phyloP scores from a whole-genome alignment of 116 monocot species.

The Trichopus zeylanicus region DNA sequence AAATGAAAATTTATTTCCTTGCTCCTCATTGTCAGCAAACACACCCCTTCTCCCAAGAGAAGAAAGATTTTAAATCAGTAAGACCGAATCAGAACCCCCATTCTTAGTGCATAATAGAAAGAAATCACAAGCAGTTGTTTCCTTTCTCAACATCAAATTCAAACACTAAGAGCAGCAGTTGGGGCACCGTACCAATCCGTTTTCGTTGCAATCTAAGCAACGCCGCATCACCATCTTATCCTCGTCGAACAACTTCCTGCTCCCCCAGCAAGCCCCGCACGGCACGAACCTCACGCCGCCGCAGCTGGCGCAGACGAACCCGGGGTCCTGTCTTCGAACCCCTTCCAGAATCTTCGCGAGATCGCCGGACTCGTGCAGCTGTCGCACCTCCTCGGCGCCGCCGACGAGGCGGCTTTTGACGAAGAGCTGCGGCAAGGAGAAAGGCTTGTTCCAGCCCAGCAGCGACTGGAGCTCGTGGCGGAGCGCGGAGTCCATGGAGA shows the following conservation, averaged over 20 bases:
- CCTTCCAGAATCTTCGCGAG: constrained; percentile 34
- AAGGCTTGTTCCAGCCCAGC: constrained; percentile 6
- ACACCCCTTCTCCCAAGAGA: too few relatives aligned
- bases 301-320: constrained; percentile 32
- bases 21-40: too few relatives aligned
- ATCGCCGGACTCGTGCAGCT: constrained; percentile 37
- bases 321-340: constrained; percentile 31
- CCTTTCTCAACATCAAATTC: too few relatives aligned
- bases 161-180: constrained; percentile 8
- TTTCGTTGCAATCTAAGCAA: constrained; percentile 45
- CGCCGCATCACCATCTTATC: constrained; percentile 22
- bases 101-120: too few relatives aligned
- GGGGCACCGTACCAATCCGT: constrained; percentile 49
- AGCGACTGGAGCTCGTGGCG: constrained; percentile 26
- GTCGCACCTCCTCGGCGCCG: constrained; percentile 42
- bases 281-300: constrained; percentile 43
- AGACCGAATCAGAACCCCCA: too few relatives aligned
- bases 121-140: too few relatives aligned
- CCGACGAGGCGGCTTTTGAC: constrained; percentile 22
- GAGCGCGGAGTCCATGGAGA: constrained; percentile 25
- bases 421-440: constrained; percentile 40
- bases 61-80: too few relatives aligned
- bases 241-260: constrained; percentile 46
- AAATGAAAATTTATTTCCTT: too few relatives aligned
- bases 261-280: constrained; percentile 31